Base-by-base conservation (phyloP, 2,329 filamentous ascomycete species). In the Fusarium solani-melongenae region DNA sequence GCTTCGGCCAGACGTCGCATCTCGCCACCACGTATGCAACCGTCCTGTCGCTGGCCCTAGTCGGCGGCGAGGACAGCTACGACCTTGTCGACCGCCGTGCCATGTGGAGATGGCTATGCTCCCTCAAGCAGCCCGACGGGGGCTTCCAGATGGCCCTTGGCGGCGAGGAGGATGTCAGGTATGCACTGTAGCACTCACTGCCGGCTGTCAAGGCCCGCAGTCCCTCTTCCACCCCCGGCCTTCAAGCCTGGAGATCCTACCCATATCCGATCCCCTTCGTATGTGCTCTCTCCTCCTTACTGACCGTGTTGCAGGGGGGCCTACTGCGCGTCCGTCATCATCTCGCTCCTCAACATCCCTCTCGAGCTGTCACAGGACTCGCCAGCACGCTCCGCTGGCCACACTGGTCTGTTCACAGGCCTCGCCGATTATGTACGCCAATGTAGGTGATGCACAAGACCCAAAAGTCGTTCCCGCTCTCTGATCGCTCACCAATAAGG, bases 101-200 rank as follows among this genome's bases (percentile, higher is more conserved):
- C 58, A 93, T 98, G 92, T 98, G 96, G 94, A 92, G 90, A 82
- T 99, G 94, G 92, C 88, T 99, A 20, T 94, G 93, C 73, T 87
- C 87, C 41, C 87, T 98, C 80, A 99, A 98, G 86, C 93, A 97
- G 82, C 85, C 89, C 12, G 91, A 94, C 80, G 96, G 96, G 59
- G 94, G 94, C n/a, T 98, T 99, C 81, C 91, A 92, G 77, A 93
- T 99, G 86, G 92, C 92, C 60, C 84, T 93, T 58, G 94, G 93
- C 68, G 96, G 95, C 67, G 96, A 99, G 84, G 93, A 96, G 83
- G 96, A 99, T 82, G 93, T 98, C 69, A 91, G 94, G 93, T 93
- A 87, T 82, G 87, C 82, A 51, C 59, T 53, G 64, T 71, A 61
- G 55, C 36, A 61, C 70, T 61, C 64, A 62, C 55, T 67, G 56